Conservation (phyloP, 495 filamentous ascomycete species). For the Aspergillus hancockii region DNA sequence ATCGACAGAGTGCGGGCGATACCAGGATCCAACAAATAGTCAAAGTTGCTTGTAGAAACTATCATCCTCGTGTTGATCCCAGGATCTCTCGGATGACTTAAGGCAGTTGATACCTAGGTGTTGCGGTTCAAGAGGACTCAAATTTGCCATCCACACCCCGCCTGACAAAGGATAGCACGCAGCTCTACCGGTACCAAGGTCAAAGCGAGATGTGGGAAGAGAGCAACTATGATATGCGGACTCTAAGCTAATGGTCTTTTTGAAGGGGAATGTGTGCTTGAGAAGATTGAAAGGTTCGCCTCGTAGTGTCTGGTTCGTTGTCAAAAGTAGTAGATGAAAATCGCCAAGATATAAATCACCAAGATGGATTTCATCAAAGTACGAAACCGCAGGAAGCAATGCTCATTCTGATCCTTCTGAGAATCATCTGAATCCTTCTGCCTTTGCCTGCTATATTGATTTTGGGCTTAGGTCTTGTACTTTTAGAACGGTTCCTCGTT, state of each 20-base stretch:
- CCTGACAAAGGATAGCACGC: constrained; percentile 14
- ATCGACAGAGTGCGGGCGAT: neutral
- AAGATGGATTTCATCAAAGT: neutral
- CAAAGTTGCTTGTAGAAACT: constrained; percentile 8
- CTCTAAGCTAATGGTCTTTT: neutral
- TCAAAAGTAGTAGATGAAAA: neutral
- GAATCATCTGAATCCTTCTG: neutral
- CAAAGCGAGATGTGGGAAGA: constrained; percentile 13
- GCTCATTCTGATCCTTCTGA: neutral
- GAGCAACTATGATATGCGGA: constrained; percentile 3
- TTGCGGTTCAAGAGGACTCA: constrained; percentile 2
- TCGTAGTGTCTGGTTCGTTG: neutral
- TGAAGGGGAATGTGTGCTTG: neutral
- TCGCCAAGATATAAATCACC: neutral
- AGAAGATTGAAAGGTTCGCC: neutral
- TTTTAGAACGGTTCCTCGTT: no score
- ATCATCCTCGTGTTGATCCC: constrained; percentile 8
- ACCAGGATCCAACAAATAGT: constrained; percentile 10
- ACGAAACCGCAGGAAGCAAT: neutral
- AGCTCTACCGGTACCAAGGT: neutral
- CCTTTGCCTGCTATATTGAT: neutral
- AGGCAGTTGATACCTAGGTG: constrained; percentile 8
- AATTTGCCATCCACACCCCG: constrained; percentile 8
- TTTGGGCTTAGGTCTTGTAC: no score
- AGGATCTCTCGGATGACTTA: constrained; percentile 4